Evolutionary conservation across 2,329 filamentous ascomycete genomes (phyloP).

Genomic region (Coniochaeta sp.): DNA sequence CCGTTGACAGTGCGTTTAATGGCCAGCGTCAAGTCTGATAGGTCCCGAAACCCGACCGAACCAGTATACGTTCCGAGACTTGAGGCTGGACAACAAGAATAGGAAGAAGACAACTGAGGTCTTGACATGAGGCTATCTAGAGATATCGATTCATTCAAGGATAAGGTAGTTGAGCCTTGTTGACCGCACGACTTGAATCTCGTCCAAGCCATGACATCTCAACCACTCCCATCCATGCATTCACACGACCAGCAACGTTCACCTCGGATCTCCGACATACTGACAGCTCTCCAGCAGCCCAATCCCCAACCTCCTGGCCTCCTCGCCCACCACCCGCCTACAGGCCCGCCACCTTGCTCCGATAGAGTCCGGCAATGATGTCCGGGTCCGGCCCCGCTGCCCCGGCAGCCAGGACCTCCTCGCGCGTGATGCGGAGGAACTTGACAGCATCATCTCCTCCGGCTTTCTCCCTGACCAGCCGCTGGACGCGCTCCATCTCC

Average conservation of each 20-base stretch:
- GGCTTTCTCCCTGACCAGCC: neutral
- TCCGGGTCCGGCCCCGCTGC: slow-evolving; percentile 8
- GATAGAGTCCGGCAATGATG: slow-evolving; percentile 5
- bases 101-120: no score
- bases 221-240: neutral
- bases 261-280: neutral
- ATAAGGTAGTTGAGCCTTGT: no score
- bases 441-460: slow-evolving; percentile 1
- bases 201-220: no score
- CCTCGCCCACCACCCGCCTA: neutral
- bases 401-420: slow-evolving; percentile 7
- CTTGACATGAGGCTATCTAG: no score
- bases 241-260: neutral
- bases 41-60: no score
- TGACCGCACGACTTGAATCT: no score
- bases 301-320: neutral
- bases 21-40: no score
- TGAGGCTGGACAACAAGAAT: no score
- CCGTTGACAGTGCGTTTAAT: no score
- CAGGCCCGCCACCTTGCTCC: slow-evolving; percentile 1
- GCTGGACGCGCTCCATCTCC: slow-evolving; percentile 8
- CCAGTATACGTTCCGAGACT: no score
- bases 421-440: slow-evolving; percentile 8
- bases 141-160: no score
- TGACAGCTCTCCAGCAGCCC: neutral